Percentiles rank a stretch among this genome's conserved stretches.
phyloP scores from a whole-genome alignment of 805 yeast genomes.

The Cyberlindnera galapagoensis region DNA sequence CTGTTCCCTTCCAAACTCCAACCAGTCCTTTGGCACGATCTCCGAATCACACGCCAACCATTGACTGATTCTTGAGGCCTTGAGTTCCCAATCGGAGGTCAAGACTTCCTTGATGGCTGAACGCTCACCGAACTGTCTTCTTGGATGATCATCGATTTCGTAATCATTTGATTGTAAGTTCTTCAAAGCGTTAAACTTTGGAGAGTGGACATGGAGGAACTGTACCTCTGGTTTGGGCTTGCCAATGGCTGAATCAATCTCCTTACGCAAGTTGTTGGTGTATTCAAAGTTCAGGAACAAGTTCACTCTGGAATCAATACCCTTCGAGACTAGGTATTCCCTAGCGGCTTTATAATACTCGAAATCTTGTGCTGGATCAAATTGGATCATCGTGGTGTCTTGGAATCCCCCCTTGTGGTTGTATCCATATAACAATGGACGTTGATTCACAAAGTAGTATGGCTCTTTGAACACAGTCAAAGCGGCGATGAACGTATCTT shows the following conservation, averaged over 20 bases:
- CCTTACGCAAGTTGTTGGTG: conserved; percentile 15
- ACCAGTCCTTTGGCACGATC: conserved; percentile 23
- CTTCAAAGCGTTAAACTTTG: conserved; percentile 23
- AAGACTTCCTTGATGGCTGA: conserved; percentile 19
- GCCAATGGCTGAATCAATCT: conserved; percentile 12
- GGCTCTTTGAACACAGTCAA: conserved; percentile 20
- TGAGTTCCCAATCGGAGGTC: conserved; percentile 23
- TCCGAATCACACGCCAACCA: conserved; percentile 26
- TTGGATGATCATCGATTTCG: conserved; percentile 19
- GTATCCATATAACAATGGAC: conserved; percentile 22
- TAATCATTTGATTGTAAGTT: conserved; percentile 18
- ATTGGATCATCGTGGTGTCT: conserved; percentile 26
- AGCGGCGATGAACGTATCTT: conserved; percentile 56
- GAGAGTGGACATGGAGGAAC: conserved; percentile 24
- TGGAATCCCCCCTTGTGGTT: conserved; percentile 21
- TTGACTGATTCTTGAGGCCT: conserved; percentile 21
- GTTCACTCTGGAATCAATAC: conserved; percentile 20
- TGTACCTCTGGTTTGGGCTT: conserved; percentile 21
- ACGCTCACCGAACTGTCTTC: conserved; percentile 25
- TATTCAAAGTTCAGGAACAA: conserved; percentile 20
- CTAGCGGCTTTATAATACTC: conserved; percentile 18
- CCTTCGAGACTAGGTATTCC: conserved; percentile 14
- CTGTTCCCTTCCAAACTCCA: conserved; percentile 14
- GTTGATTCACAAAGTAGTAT: conserved; percentile 22
- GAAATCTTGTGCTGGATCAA: conserved; percentile 23